Conservation (phyloP, 345 rosid species). For the Boechera stricta region DNA sequence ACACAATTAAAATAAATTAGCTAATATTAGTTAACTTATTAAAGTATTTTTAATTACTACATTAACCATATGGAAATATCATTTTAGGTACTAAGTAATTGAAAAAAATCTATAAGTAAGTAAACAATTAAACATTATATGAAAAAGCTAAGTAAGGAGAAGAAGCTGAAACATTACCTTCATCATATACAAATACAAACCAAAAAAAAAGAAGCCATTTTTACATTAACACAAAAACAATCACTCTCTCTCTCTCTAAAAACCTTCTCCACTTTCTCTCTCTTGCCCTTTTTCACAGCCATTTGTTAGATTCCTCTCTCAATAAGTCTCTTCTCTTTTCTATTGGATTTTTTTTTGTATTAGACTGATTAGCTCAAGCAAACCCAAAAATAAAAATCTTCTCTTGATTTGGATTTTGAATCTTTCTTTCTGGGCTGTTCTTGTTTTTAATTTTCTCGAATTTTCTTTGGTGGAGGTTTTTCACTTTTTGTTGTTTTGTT, state of each 20-base stretch:
- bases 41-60: neutral
- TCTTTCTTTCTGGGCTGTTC: slow-evolving; percentile 30
- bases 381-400: slow-evolving; percentile 27
- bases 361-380: slow-evolving; percentile 53
- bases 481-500: slow-evolving; percentile 14
- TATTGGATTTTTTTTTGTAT: slow-evolving; percentile 48
- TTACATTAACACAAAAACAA: slow-evolving; percentile 15
- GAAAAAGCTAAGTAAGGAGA: slow-evolving; percentile 36
- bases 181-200: slow-evolving; percentile 12
- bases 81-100: slow-evolving; percentile 12
- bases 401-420: slow-evolving; percentile 24
- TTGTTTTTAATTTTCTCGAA: slow-evolving; percentile 20
- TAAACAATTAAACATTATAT: neutral
- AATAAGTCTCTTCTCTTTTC: slow-evolving; percentile 52
- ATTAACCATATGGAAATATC: neutral
- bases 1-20: neutral
- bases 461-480: slow-evolving; percentile 22
- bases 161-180: slow-evolving; percentile 44
- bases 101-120: neutral
- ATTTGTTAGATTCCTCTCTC: slow-evolving; percentile 74
- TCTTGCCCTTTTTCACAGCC: slow-evolving; percentile 52
- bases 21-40: slow-evolving; percentile 8
- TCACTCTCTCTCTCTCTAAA: slow-evolving; percentile 36
- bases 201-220: slow-evolving; percentile 26
- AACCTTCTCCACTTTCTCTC: slow-evolving; percentile 43